Percentiles rank a stretch among this genome's conserved stretches.
These are phyloP conservation scores for Neurospora sp. DNA, from an alignment of 495 filamentous ascomycete genomes.

Conservation along the genomic window DNA sequence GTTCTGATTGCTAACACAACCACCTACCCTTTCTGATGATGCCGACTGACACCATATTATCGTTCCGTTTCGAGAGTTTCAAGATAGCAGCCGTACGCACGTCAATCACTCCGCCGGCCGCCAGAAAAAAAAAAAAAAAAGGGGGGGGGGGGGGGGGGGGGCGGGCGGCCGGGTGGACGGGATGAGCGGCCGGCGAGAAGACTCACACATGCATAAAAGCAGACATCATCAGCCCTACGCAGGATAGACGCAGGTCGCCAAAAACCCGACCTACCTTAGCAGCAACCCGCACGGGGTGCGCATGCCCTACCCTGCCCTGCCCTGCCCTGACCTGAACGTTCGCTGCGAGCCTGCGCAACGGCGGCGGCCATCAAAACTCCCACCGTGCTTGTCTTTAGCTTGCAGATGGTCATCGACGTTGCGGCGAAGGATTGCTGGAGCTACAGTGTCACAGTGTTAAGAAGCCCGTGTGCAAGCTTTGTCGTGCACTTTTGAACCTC, in stretches of 20 bases:
- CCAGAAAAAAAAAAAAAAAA: background rate
- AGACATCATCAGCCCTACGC: background rate
- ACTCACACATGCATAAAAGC: background rate
- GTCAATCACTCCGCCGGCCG: background rate
- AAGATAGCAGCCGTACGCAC: background rate
- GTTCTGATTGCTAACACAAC: background rate
- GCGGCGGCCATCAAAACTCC: background rate
- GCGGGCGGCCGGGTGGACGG: background rate
- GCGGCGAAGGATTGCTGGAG: background rate
- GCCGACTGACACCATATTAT: background rate
- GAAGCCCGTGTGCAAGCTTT: background rate
- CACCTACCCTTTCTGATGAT: background rate
- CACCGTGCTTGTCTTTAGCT: background rate
- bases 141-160: no score
- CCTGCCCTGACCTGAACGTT: background rate
- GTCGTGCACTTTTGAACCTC: background rate
- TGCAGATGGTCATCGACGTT: background rate
- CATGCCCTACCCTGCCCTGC: background rate
- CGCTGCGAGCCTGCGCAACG: background rate
- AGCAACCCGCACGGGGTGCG: background rate
- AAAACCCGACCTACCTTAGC: background rate
- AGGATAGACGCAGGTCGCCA: background rate
- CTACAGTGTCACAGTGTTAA: background rate
- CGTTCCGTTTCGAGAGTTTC: background rate
- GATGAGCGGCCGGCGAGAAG: background rate